Evolutionary conservation across 2,329 filamentous ascomycete species (phyloP).

Genomic region (Ophiostoma triangulosporum): DNA sequence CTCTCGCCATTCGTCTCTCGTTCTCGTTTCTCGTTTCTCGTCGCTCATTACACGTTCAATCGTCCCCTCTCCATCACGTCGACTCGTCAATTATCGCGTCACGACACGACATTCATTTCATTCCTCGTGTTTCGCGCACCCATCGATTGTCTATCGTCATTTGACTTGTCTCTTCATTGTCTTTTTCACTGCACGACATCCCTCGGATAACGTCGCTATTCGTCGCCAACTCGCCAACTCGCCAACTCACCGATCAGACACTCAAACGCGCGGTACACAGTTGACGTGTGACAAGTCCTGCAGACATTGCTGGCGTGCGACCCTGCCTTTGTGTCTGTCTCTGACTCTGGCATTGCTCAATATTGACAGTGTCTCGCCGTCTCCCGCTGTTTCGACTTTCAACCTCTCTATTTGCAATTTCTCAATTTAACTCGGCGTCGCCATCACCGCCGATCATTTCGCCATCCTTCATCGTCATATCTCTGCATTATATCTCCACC

Average conservation of each 20-base stretch:
- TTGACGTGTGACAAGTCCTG: no score
- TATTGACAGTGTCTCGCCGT: conserved; percentile 5
- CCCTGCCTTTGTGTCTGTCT: no score
- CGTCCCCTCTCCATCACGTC: neutral
- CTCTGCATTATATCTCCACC: neutral
- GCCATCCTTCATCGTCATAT: neutral
- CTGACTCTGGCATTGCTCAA: neutral
- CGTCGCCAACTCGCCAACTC: no score
- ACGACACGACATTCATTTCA: neutral
- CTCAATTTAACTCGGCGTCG: no score
- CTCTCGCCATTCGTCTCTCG: neutral
- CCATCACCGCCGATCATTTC: no score
- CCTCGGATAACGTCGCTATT: no score
- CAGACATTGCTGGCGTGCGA: neutral
- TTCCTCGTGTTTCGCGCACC: no score
- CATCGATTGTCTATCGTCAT: neutral
- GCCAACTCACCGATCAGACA: no score
- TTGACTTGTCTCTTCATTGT: neutral
- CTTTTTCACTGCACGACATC: no score
- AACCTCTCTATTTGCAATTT: no score
- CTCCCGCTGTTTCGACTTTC: neutral
- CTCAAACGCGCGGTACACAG: no score
- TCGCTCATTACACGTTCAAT: no score
- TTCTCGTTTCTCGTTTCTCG: neutral
- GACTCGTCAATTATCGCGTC: neutral